A percentile compares a stretch with the other conserved stretches of the same genome.
Evolutionary conservation across 495 filamentous ascomycete species (phyloP).

Genomic region (Gamarada debralockiae): DNA sequence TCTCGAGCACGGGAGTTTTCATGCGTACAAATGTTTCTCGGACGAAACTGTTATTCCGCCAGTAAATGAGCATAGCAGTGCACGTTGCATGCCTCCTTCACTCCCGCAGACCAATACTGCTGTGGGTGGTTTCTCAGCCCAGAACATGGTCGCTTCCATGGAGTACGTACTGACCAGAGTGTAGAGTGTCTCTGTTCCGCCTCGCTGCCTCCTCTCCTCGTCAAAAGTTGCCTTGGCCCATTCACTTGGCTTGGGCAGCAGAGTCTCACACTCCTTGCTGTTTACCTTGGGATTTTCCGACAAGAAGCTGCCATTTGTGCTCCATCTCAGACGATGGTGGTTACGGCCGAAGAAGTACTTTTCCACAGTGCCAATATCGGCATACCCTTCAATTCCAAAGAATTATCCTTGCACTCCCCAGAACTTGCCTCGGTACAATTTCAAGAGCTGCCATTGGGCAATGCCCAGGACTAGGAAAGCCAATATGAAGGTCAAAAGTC

Average conservation of each 20-base stretch:
- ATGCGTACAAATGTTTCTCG: conserved; percentile 12
- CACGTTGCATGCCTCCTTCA: conserved; percentile 40
- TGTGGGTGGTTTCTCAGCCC: conserved; percentile 32
- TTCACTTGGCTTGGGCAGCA: neutral
- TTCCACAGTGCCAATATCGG: conserved; percentile 21
- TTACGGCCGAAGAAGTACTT: conserved; percentile 15
- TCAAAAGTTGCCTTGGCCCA: neutral
- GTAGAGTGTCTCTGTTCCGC: conserved; percentile 13
- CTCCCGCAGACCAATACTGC: conserved; percentile 32
- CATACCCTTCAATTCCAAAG: conserved; percentile 27
- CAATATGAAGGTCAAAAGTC: neutral
- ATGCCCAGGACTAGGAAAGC: conserved; percentile 10
- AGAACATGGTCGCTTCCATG: conserved; percentile 32
- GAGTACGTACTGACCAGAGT: conserved; percentile 26
- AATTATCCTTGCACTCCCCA: conserved; percentile 18
- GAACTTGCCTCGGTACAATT: conserved; percentile 18
- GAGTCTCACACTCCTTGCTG: neutral
- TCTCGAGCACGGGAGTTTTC: conserved; percentile 18
- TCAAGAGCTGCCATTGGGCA: conserved; percentile 4
- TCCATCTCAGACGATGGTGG: neutral
- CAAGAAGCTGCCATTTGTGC: neutral
- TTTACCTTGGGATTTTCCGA: neutral
- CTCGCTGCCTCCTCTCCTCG: neutral
- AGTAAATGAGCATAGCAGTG: conserved; percentile 28
- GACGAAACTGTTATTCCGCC: conserved; percentile 4